phyloP scores from a whole-genome alignment of 129 eudicot species.

The Flaveria ramosissima region DNA sequence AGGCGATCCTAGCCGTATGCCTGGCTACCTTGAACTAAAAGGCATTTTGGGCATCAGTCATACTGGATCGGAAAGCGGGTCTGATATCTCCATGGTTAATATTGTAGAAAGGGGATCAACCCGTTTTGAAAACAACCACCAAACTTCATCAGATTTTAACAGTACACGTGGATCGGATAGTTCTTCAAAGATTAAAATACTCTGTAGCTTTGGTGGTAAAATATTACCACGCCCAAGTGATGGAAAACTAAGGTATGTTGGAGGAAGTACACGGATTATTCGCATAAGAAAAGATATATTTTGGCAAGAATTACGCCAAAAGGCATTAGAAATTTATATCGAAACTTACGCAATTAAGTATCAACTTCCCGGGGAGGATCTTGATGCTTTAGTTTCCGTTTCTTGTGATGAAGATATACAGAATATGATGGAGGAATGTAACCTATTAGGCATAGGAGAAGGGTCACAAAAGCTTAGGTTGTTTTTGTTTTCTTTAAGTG shows the following conservation, averaged over 20 bases:
- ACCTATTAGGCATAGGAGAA: conserved; percentile 60
- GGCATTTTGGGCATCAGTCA: conserved; percentile 68
- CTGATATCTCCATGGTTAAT: conserved; percentile 57
- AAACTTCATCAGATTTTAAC: conserved; percentile 23
- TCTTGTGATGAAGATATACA: conserved; percentile 88
- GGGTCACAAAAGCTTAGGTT: conserved; percentile 78
- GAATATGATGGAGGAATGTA: conserved; percentile 96
- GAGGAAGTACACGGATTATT: conserved; percentile 77
- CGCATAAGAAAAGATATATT: conserved; percentile 61
- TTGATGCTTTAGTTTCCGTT: conserved; percentile 72
- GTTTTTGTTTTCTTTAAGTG: conserved; percentile 74
- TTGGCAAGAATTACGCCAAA: conserved; percentile 80
- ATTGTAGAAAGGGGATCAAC: conserved; percentile 50
- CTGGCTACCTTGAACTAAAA: conserved; percentile 63
- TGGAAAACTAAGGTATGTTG: conserved; percentile 86
- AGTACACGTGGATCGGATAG: conserved; percentile 49
- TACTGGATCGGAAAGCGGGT: conserved; percentile 72
- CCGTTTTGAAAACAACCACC: conserved; percentile 43
- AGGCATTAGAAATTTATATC: conserved; percentile 53
- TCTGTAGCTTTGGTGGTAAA: conserved; percentile 91
- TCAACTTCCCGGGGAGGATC: too few relatives aligned
- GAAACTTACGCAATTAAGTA: conserved; percentile 40
- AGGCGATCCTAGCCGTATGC: conserved; percentile 51
- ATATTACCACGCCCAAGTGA: conserved; percentile 94
- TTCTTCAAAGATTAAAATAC: conserved; percentile 64